These are phyloP conservation scores for Phaeolepiota aurea DNA, from an alignment of 768 basidiomycete species.

Conservation along the genomic window DNA sequence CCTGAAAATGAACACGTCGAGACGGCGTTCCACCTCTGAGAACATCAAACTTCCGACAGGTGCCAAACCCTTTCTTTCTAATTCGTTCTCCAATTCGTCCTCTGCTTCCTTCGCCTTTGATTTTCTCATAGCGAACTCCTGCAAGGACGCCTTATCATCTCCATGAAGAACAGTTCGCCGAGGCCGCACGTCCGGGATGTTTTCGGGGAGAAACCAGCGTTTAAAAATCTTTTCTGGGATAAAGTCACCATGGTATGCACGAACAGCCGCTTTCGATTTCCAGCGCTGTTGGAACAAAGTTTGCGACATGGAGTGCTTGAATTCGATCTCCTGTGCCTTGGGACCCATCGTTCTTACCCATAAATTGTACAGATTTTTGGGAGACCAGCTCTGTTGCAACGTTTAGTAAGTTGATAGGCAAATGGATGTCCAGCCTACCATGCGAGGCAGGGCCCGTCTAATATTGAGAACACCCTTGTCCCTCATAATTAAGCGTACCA, in stretches of 20 bases:
- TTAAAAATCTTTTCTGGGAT: slow-evolving; percentile 92
- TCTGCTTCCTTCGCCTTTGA: slow-evolving; percentile 39
- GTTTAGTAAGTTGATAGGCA: neutral
- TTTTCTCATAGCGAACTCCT: slow-evolving; percentile 52
- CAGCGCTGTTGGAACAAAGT: slow-evolving; percentile 91
- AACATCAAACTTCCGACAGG: slow-evolving; percentile 97
- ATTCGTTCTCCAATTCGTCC: slow-evolving; percentile 49
- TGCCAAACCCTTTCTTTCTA: slow-evolving; percentile 57
- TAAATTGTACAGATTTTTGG: slow-evolving; percentile 84
- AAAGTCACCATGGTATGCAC: slow-evolving; percentile 94
- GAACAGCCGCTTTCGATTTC: slow-evolving; percentile 75
- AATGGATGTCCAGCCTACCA: slow-evolving; percentile 39
- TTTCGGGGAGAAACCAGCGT: slow-evolving; percentile 86
- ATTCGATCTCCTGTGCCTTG: slow-evolving; percentile 42
- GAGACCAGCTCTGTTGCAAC: slow-evolving; percentile 69
- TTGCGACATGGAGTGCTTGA: slow-evolving; percentile 39
- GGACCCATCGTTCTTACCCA: slow-evolving; percentile 63
- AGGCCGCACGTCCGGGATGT: slow-evolving; percentile 79
- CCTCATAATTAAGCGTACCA: slow-evolving; percentile 24
- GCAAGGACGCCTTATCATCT: slow-evolving; percentile 37
- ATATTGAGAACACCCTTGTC: slow-evolving; percentile 26
- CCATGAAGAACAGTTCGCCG: slow-evolving; percentile 30
- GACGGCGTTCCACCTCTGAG: slow-evolving; percentile 84
- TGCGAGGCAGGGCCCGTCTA: slow-evolving; percentile 63
- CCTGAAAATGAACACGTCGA: slow-evolving; percentile 90